Percentiles rank a stretch among this genome's conserved stretches.
Conservation (phyloP, 2,329 filamentous ascomycete genomes). For the Pyrenophora seminiperda region DNA sequence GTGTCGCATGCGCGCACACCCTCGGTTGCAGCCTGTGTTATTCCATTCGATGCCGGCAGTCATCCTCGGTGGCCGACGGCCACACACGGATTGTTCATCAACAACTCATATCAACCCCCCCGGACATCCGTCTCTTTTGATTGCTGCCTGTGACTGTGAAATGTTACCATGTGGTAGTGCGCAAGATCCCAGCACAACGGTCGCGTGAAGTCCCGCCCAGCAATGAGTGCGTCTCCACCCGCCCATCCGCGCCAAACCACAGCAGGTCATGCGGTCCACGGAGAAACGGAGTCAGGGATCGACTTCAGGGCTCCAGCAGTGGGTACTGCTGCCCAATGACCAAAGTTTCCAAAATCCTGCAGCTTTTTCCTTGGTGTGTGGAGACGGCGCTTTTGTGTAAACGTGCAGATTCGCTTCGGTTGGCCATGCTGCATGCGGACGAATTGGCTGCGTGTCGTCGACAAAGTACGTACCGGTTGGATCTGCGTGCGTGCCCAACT, state of each 20-base stretch:
- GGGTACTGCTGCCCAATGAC: slow-evolving; percentile 17
- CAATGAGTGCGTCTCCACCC: slow-evolving; percentile 12
- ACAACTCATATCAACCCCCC: too few species aligned
- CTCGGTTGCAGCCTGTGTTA: too few species aligned
- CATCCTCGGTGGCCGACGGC: too few species aligned
- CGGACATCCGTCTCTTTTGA: too few species aligned
- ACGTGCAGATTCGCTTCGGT: slow-evolving; percentile 7
- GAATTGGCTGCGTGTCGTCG: slow-evolving; percentile 11
- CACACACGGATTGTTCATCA: too few species aligned
- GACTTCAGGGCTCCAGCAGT: slow-evolving; percentile 10
- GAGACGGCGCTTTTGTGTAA: slow-evolving; percentile 4
- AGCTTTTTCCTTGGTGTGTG: slow-evolving; percentile 2
- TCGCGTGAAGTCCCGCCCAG: slow-evolving; percentile 8
- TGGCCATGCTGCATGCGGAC: too few species aligned
- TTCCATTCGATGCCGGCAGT: too few species aligned
- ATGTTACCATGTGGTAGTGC: slow-evolving; percentile 2
- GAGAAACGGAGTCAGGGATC: slow-evolving; percentile 24
- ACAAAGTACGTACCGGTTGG: slow-evolving; percentile 5
- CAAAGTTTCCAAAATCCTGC: slow-evolving; percentile 3
- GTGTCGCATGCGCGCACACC: too few species aligned
- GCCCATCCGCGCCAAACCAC: slow-evolving; percentile 8
- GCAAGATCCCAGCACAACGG: slow-evolving; percentile 7
- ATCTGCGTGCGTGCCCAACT: slow-evolving; percentile 30
- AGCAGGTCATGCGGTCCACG: slow-evolving; percentile 24
- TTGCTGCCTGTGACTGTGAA: background rate